Conservation (phyloP, 164 flowering plant genomes). For the Litsea cubeba region DNA sequence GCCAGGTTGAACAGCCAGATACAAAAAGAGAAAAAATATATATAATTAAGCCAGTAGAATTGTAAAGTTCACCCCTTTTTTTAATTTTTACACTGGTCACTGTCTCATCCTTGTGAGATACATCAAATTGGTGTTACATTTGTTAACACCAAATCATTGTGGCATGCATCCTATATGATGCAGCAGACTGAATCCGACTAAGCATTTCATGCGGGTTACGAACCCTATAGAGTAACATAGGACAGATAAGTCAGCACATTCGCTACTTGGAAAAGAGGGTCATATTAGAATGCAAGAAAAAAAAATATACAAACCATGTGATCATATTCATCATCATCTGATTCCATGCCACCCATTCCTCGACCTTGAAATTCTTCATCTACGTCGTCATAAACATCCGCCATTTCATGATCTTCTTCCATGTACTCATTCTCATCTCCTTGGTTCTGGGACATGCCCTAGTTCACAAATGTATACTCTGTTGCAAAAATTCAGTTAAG, state of each 20-base stretch:
- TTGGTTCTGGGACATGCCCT: constrained; percentile 40
- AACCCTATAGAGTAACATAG: background rate
- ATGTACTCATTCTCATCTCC: constrained; percentile 37
- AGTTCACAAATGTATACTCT: constrained; percentile 1
- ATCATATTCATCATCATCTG: constrained; percentile 49
- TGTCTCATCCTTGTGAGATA: background rate
- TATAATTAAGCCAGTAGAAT: background rate
- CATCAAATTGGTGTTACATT: background rate
- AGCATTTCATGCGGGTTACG: background rate
- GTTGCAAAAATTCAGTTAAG: too few relatives aligned
- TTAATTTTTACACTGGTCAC: background rate
- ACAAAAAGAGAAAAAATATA: background rate
- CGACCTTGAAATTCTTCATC: constrained; percentile 45
- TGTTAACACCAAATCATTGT: background rate
- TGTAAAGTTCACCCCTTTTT: background rate
- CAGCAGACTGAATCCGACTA: background rate
- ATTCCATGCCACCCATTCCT: constrained; percentile 43
- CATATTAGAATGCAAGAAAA: background rate
- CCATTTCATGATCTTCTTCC: constrained; percentile 57
- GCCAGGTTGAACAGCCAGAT: background rate
- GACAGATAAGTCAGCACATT: background rate
- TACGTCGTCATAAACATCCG: constrained; percentile 47
- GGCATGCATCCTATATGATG: background rate
- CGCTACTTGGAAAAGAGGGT: background rate
- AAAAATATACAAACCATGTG: constrained; percentile 29